These are phyloP conservation scores for Alternaria novae-zelandiae DNA, from an alignment of 2,329 filamentous ascomycete species.

Conservation along the genomic window DNA sequence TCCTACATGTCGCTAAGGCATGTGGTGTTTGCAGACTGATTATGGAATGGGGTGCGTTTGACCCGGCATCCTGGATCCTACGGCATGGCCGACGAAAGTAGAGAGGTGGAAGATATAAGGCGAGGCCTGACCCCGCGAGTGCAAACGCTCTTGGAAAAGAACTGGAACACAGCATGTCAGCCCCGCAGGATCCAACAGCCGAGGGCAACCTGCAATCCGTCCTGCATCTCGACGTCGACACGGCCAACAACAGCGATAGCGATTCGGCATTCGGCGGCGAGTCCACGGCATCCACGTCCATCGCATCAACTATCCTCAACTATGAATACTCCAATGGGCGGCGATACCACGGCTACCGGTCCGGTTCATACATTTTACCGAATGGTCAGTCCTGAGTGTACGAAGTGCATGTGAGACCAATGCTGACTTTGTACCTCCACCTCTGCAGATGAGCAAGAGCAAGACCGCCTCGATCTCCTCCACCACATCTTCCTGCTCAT, in stretches of 20 bases:
- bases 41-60: neutral
- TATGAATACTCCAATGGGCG: slow-evolving; percentile 49
- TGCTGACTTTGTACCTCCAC: neutral
- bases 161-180: slow-evolving; percentile 13
- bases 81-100: neutral
- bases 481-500: slow-evolving; percentile 48
- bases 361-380: slow-evolving; percentile 44
- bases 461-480: slow-evolving; percentile 48
- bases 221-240: slow-evolving; percentile 38
- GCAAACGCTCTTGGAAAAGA: neutral
- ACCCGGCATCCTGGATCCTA: neutral
- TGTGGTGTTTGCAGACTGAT: neutral
- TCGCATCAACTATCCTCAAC: slow-evolving; percentile 46
- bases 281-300: slow-evolving; percentile 40
- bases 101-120: slow-evolving; percentile 4
- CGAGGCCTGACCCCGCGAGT: neutral
- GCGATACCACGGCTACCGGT: slow-evolving; percentile 48
- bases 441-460: slow-evolving; percentile 40
- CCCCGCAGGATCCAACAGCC: slow-evolving; percentile 6
- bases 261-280: slow-evolving; percentile 41
- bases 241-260: slow-evolving; percentile 31
- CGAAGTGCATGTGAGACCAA: neutral
- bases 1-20: neutral
- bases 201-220: slow-evolving; percentile 32
- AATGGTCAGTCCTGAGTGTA: slow-evolving; percentile 23